phyloP scores from a whole-genome alignment of 2,329 filamentous ascomycete genomes.

The Camptophora hylomeconis region DNA sequence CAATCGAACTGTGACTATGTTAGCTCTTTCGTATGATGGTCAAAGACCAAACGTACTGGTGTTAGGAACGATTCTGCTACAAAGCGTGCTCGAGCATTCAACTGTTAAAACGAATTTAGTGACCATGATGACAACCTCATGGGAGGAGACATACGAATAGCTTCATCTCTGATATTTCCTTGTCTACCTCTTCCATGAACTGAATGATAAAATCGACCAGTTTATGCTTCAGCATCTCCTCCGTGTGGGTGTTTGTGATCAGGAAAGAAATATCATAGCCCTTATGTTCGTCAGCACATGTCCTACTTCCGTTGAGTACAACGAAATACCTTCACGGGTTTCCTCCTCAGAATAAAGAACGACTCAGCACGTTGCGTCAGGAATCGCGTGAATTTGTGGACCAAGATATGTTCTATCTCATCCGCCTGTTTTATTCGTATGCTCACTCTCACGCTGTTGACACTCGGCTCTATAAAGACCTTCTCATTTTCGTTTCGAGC shows the following conservation, averaged over 20 bases:
- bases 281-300: slow-evolving; percentile 31
- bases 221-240: slow-evolving; percentile 98
- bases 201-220: slow-evolving; percentile 98
- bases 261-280: slow-evolving; percentile 98
- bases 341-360: slow-evolving; percentile 91
- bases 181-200: slow-evolving; percentile 99
- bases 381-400: slow-evolving; percentile 97
- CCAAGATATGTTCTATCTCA: slow-evolving; percentile 94
- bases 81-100: slow-evolving; percentile 93
- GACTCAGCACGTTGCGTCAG: slow-evolving; percentile 90
- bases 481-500: slow-evolving; percentile 95
- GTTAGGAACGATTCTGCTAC: slow-evolving; percentile 97
- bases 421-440: slow-evolving; percentile 99
- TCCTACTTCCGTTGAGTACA: slow-evolving; percentile 2
- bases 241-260: slow-evolving; percentile 97
- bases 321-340: slow-evolving; percentile 69
- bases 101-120: slow-evolving; percentile 39
- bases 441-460: slow-evolving; percentile 94
- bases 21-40: not conserved
- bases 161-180: slow-evolving; percentile 99
- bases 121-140: slow-evolving; percentile 4
- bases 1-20: slow-evolving; percentile 12
- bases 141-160: slow-evolving; percentile 62
- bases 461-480: slow-evolving; percentile 87
- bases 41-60: slow-evolving; percentile 45